Conservation (phyloP, 805 yeast genomes). For the Yamadazyma laniorum region DNA sequence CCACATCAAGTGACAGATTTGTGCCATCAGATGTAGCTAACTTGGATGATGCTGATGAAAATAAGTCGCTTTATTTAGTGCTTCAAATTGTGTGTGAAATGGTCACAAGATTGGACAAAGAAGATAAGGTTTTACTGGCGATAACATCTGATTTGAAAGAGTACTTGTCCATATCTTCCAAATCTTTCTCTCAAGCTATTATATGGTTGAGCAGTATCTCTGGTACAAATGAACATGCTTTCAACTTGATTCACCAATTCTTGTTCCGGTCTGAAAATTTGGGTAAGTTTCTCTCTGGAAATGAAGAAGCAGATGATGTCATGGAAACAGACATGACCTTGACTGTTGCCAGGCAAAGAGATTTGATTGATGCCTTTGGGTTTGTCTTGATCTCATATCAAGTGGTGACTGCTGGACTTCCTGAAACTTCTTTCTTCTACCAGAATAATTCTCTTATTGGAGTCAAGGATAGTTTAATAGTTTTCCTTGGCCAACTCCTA, state of each 20-base stretch:
- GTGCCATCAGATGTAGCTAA: slow-evolving; percentile 25
- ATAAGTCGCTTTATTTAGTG: slow-evolving; percentile 34
- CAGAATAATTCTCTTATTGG: slow-evolving; percentile 36
- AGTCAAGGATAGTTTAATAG: slow-evolving; percentile 66
- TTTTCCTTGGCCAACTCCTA: slow-evolving; percentile 65
- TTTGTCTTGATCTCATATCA: slow-evolving; percentile 50
- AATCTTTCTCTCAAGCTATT: slow-evolving; percentile 61
- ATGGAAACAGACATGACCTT: slow-evolving; percentile 25
- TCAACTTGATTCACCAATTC: slow-evolving; percentile 44
- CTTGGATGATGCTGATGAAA: slow-evolving; percentile 36
- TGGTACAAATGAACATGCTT: slow-evolving; percentile 43
- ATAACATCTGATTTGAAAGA: slow-evolving; percentile 48
- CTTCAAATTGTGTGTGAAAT: slow-evolving; percentile 37
- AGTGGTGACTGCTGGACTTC: slow-evolving; percentile 19
- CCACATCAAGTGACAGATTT: slow-evolving; percentile 21
- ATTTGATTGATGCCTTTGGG: slow-evolving; percentile 57
- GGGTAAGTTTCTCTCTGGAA: slow-evolving; percentile 31
- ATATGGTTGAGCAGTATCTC: slow-evolving; percentile 57
- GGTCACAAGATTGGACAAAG: slow-evolving; percentile 7
- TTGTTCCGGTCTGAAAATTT: slow-evolving; percentile 40
- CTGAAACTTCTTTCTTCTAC: slow-evolving; percentile 10
- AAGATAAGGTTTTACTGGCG: slow-evolving; percentile 3
- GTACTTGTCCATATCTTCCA: slow-evolving; percentile 51
- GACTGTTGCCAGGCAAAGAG: slow-evolving; percentile 57
- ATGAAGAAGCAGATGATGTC: slow-evolving; percentile 15